Evolutionary conservation across 768 basidiomycete species (phyloP), one percentile per base, ranked within the genome.

Genomic region (Leccinum arenicola): DNA sequence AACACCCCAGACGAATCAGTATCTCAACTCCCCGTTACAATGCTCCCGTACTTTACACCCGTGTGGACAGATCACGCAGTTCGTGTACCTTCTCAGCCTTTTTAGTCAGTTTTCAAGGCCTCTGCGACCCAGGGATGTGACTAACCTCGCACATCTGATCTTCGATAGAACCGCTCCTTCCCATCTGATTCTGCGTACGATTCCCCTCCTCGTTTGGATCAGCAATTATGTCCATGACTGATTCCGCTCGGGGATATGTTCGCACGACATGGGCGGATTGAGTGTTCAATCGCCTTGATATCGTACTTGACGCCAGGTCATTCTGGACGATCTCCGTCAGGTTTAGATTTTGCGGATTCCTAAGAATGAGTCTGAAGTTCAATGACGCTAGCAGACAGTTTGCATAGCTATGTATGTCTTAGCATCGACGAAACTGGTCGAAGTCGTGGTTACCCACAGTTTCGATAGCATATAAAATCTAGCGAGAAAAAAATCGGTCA

Each of bases 401-500:
- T 54, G 59, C 49, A 33, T 66, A 64, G 10, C 62, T 66, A 11
- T 25, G 23, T 4, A 7, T 38, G 33, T 33, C 7, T 63, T 7
- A 57, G 52, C 11, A 23, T 29, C 1, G 2, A 23, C 21, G 36
- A 15, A 4, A 35, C 6, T 10, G 6, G 7, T 27, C 27, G 7
- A 27, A 27, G 1, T 7, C 7, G 27, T 27, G 27, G 27, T 27
- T 27, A 27, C 27, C 27, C 27, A 7, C 27, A 27, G 27, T 27
- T 27, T 27, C 27, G 27, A 27, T 27, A 27, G 27, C 27, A 27
- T 27, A 27, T 7, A 27, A 27, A 27, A 27, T 27, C 27, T 27
- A 27, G 27, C 0, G 1, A 27, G 7, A 23, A 23, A 23, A 23
- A 8, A 1, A 27, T 27, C 27, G 0, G 27, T 27, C 27, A 27